phyloP scores from a whole-genome alignment of 345 rosid genomes.

The Cardamine resedifolia region DNA sequence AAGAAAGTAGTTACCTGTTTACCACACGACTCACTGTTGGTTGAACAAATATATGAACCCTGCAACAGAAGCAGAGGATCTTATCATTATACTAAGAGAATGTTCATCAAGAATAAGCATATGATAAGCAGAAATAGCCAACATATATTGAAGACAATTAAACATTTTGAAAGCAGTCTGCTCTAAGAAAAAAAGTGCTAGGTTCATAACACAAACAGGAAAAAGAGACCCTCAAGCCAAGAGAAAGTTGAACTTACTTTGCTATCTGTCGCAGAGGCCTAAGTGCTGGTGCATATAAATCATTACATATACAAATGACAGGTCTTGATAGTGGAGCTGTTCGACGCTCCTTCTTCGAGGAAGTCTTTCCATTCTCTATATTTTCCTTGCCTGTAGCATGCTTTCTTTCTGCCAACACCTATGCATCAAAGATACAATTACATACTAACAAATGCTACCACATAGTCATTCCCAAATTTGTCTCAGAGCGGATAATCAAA shows the following conservation, averaged over 20 bases:
- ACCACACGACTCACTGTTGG: constrained; percentile 88
- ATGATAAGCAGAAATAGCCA: constrained; percentile 16
- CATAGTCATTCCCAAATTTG: constrained; percentile 4
- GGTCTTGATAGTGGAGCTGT: constrained; percentile 73
- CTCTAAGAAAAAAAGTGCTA: not conserved
- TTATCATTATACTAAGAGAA: constrained; percentile 26
- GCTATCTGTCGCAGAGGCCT: constrained; percentile 93
- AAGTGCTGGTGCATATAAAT: constrained; percentile 85
- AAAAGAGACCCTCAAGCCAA: constrained; percentile 7
- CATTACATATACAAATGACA: constrained; percentile 81
- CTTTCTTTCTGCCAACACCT: constrained; percentile 81
- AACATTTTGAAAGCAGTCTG: constrained; percentile 9
- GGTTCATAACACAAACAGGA: constrained; percentile 5
- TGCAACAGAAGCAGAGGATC: constrained; percentile 39
- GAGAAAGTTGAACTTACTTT: constrained; percentile 56
- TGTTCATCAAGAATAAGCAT: constrained; percentile 21
- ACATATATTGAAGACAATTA: not conserved
- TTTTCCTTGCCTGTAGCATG: constrained; percentile 58
- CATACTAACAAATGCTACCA: constrained; percentile 1
- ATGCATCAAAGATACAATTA: constrained; percentile 20
- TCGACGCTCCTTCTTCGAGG: constrained; percentile 61
- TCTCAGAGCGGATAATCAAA: not conserved
- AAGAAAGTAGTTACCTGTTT: constrained; percentile 63
- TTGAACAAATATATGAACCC: constrained; percentile 92
- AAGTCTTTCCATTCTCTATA: constrained; percentile 50